phyloP scores from a whole-genome alignment of 169 alveolate species.

The Cryptosporidium tyzzeri region DNA sequence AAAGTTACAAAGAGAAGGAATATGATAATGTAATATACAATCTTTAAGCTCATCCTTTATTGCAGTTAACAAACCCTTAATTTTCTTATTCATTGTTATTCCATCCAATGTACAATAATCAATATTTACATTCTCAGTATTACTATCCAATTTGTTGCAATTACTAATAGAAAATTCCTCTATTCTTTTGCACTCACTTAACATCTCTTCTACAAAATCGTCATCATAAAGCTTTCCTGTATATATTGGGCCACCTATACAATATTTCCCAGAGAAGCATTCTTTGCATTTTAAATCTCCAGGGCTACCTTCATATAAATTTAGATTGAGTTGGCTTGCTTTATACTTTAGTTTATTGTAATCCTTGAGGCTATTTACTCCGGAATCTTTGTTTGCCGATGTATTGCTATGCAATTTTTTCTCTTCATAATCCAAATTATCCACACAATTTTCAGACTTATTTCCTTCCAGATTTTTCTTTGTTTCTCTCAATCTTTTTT shows the following conservation, averaged over 20 bases:
- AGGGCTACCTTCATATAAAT: neutral
- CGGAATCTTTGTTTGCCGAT: neutral
- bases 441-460: slow-evolving; percentile 9
- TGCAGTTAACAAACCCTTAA: slow-evolving; percentile 52
- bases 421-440: neutral
- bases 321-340: slow-evolving; percentile 32
- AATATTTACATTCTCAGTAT: neutral
- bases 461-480: neutral
- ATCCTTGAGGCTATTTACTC: neutral
- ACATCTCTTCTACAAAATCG: slow-evolving; percentile 72
- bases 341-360: slow-evolving; percentile 3
- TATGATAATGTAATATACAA: slow-evolving; percentile 80
- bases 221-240: slow-evolving; percentile 81
- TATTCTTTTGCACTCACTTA: slow-evolving; percentile 76
- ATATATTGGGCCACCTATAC: slow-evolving; percentile 84
- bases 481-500: slow-evolving; percentile 31
- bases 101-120: slow-evolving; percentile 1
- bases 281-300: slow-evolving; percentile 32
- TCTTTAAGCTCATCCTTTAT: slow-evolving; percentile 80
- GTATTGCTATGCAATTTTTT: neutral
- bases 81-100: slow-evolving; percentile 46
- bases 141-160: neutral
- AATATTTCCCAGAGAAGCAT: slow-evolving; percentile 64
- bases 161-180: neutral
- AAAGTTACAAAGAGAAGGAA: slow-evolving; percentile 81